Percentiles rank a stretch among this genome's conserved stretches.
phyloP scores from a whole-genome alignment of 2,329 filamentous ascomycete species.

The Penicillium sp. region DNA sequence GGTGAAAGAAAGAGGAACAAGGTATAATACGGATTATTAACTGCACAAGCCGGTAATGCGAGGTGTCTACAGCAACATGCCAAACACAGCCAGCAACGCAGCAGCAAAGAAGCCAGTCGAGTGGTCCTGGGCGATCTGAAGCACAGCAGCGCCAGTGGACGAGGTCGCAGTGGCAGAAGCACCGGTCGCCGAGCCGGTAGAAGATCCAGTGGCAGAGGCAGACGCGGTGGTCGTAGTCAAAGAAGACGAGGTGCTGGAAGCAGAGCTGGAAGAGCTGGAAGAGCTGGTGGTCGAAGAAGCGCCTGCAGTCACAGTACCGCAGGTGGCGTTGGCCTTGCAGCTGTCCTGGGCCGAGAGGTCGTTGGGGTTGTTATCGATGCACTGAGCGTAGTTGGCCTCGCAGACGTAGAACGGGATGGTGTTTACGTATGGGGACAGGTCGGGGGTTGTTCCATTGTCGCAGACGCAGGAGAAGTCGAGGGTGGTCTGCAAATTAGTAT shows the following conservation, averaged over 20 bases:
- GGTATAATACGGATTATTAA: conserved; percentile 5
- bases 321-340: conserved; percentile 48
- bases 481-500: conserved; percentile 34
- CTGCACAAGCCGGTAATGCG: no score
- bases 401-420: conserved; percentile 61
- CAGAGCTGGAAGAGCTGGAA: conserved; percentile 25
- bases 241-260: conserved; percentile 27
- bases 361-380: conserved; percentile 44
- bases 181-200: conserved; percentile 26
- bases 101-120: conserved; percentile 51
- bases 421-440: conserved; percentile 53
- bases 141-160: conserved; percentile 25
- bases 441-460: conserved; percentile 51
- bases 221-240: conserved; percentile 21
- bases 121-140: conserved; percentile 46
- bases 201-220: conserved; percentile 22
- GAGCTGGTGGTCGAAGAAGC: conserved; percentile 18
- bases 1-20: conserved; percentile 1
- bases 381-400: conserved; percentile 48
- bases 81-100: conserved; percentile 54
- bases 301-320: conserved; percentile 47
- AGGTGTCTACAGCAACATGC: conserved; percentile 58
- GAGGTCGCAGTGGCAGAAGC: conserved; percentile 28
- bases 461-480: conserved; percentile 58
- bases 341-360: conserved; percentile 43